Conservation (phyloP, 2,329 filamentous ascomycete species). For the Allantophomopsis cytisporea region DNA sequence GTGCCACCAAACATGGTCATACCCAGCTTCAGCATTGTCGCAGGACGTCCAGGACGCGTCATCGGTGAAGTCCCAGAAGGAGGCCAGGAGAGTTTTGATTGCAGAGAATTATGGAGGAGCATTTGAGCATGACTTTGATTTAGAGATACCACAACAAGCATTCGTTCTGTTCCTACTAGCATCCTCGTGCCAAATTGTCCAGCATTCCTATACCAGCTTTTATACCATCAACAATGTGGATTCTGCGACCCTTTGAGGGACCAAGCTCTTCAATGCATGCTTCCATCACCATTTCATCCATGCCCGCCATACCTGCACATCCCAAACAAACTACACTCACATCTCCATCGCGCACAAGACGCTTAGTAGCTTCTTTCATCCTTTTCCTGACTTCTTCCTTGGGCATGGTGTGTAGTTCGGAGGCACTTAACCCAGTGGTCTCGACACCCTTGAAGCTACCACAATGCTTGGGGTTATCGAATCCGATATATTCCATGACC, state of each 20-base stretch:
- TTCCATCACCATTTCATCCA: conserved; percentile 62
- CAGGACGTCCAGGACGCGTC: conserved; percentile 64
- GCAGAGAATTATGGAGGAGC: conserved; percentile 49
- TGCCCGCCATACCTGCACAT: conserved; percentile 81
- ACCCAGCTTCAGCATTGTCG: conserved; percentile 86
- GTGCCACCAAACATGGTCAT: conserved; percentile 84
- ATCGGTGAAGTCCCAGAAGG: conserved; percentile 72
- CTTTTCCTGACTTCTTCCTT: conserved; percentile 48
- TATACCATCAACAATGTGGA: conserved; percentile 71
- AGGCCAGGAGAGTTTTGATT: conserved; percentile 47
- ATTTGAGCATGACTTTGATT: conserved; percentile 18
- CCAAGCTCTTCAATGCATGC: conserved; percentile 55
- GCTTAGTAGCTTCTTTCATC: conserved; percentile 57
- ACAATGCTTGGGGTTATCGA: conserved; percentile 13
- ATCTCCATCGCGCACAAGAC: conserved; percentile 40
- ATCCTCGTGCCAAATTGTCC: conserved; percentile 7
- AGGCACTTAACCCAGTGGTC: conserved; percentile 69
- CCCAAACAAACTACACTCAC: conserved; percentile 68
- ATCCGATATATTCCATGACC: conserved; percentile 49
- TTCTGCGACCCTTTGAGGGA: conserved; percentile 34
- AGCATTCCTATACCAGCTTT: conserved; percentile 42
- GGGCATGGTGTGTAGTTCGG: conserved; percentile 61
- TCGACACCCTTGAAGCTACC: conserved; percentile 60
- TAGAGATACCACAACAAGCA: neutral
- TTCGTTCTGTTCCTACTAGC: neutral